Conservation (phyloP, 1,139 yeast genomes). For the Pichia sp. region DNA sequence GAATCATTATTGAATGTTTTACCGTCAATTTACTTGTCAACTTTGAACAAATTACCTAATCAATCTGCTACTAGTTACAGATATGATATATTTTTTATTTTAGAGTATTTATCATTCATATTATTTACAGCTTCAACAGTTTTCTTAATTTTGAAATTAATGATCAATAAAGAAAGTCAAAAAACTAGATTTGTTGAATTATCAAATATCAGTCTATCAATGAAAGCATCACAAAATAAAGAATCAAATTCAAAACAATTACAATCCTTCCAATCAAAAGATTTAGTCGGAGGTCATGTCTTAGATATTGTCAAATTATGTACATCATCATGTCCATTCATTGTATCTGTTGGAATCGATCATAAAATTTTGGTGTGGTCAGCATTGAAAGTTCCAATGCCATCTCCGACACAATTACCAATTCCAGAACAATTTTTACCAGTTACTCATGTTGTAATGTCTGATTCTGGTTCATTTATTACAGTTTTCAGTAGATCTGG, state of each 20-base stretch:
- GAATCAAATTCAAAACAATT: neutral
- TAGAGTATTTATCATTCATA: constrained; percentile 40
- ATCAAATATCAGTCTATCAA: neutral
- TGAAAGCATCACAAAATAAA: neutral
- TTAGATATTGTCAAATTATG: constrained; percentile 57
- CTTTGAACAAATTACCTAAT: neutral
- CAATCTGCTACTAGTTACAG: constrained; percentile 20
- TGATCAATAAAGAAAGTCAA: constrained; percentile 10
- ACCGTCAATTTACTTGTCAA: constrained; percentile 3
- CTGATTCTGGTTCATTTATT: constrained; percentile 54
- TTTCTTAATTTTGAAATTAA: constrained; percentile 31
- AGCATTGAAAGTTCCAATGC: constrained; percentile 47
- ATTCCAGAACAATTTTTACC: constrained; percentile 56
- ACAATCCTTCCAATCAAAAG: constrained; percentile 38
- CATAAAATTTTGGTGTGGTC: constrained; percentile 70
- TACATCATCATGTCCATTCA: constrained; percentile 52
- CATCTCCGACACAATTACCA: constrained; percentile 40
- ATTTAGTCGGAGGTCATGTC: constrained; percentile 49
- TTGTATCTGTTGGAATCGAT: constrained; percentile 68
- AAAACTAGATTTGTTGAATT: neutral
- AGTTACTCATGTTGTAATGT: constrained; percentile 50
- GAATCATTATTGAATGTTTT: constrained; percentile 1
- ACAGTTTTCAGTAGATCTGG: constrained; percentile 52
- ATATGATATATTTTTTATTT: constrained; percentile 35
- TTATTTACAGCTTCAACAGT: constrained; percentile 37